Conservation (phyloP, 306 rosid species). For the Prunus davidiana region DNA sequence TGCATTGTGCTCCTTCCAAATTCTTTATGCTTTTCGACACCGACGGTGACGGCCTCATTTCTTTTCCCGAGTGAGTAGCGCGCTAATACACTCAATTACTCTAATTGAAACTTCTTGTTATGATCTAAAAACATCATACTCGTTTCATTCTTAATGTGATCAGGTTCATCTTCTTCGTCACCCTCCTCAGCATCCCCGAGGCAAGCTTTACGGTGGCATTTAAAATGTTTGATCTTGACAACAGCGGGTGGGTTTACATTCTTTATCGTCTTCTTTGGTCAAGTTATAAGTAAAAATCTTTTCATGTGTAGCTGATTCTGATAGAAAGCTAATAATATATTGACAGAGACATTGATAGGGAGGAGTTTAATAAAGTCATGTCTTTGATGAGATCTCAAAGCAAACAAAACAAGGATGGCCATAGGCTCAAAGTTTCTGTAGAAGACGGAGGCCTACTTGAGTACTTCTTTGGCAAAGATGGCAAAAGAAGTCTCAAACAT, state of each 20-base stretch:
- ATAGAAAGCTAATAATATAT: background rate
- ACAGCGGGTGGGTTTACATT: constrained; percentile 50
- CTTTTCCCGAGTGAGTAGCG: constrained; percentile 61
- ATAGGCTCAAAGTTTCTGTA: constrained; percentile 36
- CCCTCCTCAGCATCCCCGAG: constrained; percentile 79
- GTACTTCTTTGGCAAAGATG: constrained; percentile 71
- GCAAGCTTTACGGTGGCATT: constrained; percentile 69
- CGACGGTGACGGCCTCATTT: constrained; percentile 75
- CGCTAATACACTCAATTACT: background rate
- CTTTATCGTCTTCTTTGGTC: background rate
- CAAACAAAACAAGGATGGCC: constrained; percentile 56
- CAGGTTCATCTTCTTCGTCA: constrained; percentile 76
- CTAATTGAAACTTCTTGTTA: background rate
- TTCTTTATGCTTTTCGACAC: constrained; percentile 88
- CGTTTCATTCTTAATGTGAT: background rate
- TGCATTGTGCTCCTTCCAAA: constrained; percentile 51
- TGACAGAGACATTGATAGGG: constrained; percentile 57
- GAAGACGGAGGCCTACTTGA: constrained; percentile 70
- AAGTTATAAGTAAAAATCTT: background rate
- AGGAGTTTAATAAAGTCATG: constrained; percentile 81
- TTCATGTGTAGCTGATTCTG: background rate
- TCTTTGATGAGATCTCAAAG: constrained; percentile 61
- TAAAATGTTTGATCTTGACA: constrained; percentile 80
- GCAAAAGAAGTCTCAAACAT: constrained; percentile 43
- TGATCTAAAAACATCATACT: background rate